These are phyloP conservation scores for Nevesoporus exiguus DNA, from an alignment of 768 basidiomycete species.

Conservation along the genomic window DNA sequence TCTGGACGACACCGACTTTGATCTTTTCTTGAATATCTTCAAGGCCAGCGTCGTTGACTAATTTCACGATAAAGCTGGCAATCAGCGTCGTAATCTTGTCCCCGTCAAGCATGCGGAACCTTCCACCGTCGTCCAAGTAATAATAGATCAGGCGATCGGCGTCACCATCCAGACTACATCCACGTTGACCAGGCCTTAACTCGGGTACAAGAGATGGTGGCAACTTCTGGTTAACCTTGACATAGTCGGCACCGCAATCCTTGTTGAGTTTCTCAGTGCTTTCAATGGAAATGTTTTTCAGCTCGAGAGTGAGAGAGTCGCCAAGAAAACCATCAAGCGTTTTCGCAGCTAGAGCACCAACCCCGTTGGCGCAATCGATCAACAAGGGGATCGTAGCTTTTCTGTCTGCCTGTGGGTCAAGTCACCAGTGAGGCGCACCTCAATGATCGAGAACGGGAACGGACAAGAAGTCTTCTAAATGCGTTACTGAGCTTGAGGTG, in stretches of 20 bases:
- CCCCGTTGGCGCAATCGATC: constrained; percentile 99
- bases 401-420: constrained; percentile 50
- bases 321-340: constrained; percentile 60
- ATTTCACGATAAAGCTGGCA: constrained; percentile 87
- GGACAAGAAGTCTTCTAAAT: constrained; percentile 83
- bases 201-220: constrained; percentile 70
- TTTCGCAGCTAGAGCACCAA: constrained; percentile 73
- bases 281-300: constrained; percentile 65
- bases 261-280: constrained; percentile 77
- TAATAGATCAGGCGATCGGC: constrained; percentile 97
- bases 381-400: constrained; percentile 54
- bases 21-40: constrained; percentile 51
- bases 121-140: constrained; percentile 73
- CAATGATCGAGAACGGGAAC: constrained; percentile 29
- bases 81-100: constrained; percentile 97
- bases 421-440: constrained; percentile 5
- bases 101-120: constrained; percentile 92
- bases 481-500: constrained; percentile 75
- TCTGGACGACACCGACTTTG: constrained; percentile 94
- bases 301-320: constrained; percentile 54
- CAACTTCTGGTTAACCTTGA: constrained; percentile 87
- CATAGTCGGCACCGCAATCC: constrained; percentile 91
- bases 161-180: constrained; percentile 94
- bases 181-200: constrained; percentile 71
- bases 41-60: constrained; percentile 82